Evolutionary conservation across 2,329 filamentous ascomycete genomes (phyloP).

Genomic region (Aureobasidium sp.): DNA sequence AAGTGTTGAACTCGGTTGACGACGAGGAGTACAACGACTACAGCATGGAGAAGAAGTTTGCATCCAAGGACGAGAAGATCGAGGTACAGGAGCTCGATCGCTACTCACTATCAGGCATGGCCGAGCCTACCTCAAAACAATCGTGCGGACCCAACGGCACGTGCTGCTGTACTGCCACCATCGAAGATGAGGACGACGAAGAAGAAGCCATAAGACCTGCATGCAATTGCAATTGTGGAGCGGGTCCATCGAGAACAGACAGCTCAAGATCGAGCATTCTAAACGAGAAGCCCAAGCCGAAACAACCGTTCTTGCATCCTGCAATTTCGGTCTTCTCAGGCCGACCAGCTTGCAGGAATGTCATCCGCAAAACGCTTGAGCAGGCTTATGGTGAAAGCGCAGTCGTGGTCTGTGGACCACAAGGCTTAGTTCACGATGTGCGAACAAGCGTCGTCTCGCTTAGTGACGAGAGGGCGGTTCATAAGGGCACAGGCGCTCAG

Average conservation of each 20-base stretch:
- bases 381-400: conserved; percentile 55
- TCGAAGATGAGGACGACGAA: conserved; percentile 39
- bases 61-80: conserved; percentile 22
- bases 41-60: neutral
- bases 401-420: conserved; percentile 56
- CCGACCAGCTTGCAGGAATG: conserved; percentile 44
- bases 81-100: conserved; percentile 23
- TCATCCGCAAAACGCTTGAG: conserved; percentile 52
- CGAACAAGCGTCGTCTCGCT: conserved; percentile 48
- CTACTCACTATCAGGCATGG: conserved; percentile 9
- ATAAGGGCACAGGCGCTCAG: conserved; percentile 60
- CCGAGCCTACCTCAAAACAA: conserved; percentile 17
- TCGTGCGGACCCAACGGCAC: conserved; percentile 25
- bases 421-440: conserved; percentile 48
- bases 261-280: conserved; percentile 16
- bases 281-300: conserved; percentile 15
- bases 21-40: conserved; percentile 14
- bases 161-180: conserved; percentile 45
- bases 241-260: conserved; percentile 21
- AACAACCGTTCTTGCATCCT: conserved; percentile 25
- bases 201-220: conserved; percentile 23
- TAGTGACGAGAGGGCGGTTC: conserved; percentile 59
- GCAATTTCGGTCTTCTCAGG: conserved; percentile 38
- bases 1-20: conserved; percentile 14
- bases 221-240: conserved; percentile 32